These are phyloP conservation scores for Verticillium nonalfalfae DNA, from an alignment of 2,329 filamentous ascomycete genomes.

Conservation along the genomic window DNA sequence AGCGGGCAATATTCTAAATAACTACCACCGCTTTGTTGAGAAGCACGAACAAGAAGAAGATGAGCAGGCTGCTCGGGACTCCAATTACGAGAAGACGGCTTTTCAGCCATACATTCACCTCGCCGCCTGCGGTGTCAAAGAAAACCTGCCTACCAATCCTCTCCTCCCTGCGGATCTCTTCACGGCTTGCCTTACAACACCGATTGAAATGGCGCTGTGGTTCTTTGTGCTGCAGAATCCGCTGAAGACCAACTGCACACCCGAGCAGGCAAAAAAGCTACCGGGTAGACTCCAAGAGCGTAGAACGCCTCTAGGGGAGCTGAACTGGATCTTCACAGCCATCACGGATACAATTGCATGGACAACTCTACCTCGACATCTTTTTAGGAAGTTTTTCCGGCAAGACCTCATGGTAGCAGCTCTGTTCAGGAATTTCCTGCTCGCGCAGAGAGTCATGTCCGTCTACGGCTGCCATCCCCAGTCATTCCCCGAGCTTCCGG, in stretches of 20 bases:
- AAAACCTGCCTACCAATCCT: constrained; percentile 92
- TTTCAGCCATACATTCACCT: constrained; percentile 74
- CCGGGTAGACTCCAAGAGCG: constrained; percentile 89
- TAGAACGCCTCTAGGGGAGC: constrained; percentile 85
- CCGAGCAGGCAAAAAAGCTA: constrained; percentile 81
- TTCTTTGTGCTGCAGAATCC: constrained; percentile 96
- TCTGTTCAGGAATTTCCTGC: constrained; percentile 89
- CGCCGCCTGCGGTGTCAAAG: constrained; percentile 82
- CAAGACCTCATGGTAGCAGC: constrained; percentile 99
- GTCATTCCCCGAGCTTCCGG: constrained; percentile 84
- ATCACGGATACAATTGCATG: constrained; percentile 99
- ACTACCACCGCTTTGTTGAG: constrained; percentile 89
- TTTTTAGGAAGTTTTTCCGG: constrained; percentile 95
- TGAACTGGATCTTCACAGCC: constrained; percentile 99
- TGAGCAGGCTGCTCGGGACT: constrained; percentile 69
- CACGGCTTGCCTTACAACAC: constrained; percentile 90
- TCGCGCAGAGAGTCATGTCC: constrained; percentile 92
- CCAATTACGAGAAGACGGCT: constrained; percentile 73
- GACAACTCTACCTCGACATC: constrained; percentile 82
- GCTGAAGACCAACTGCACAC: constrained; percentile 58
- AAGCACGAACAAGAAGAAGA: constrained; percentile 90
- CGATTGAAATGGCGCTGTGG: constrained; percentile 93
- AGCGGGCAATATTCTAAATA: constrained; percentile 89
- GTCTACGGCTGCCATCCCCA: constrained; percentile 94
- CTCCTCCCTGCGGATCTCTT: constrained; percentile 91